Evolutionary conservation across 305 asterid genomes (phyloP).

Genomic region (Fraxinus floribunda): DNA sequence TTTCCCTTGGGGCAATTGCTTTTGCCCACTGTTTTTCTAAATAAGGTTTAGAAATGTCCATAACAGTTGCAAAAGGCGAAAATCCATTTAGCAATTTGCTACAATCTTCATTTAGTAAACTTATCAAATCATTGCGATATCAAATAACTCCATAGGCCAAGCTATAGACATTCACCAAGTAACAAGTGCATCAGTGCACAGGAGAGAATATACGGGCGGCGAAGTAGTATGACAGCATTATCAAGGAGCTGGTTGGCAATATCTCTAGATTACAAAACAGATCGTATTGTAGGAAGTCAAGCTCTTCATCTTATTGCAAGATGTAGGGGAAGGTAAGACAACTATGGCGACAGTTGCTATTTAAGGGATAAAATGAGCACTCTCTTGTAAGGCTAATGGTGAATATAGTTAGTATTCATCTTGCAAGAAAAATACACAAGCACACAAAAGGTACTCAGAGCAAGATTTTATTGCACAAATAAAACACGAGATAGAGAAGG

Average conservation of each 20-base stretch:
- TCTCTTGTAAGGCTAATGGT: not conserved
- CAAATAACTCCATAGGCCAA: not conserved
- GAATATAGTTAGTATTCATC: not conserved
- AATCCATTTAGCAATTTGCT: not conserved
- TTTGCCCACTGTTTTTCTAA: not conserved
- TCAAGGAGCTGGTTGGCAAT: not conserved
- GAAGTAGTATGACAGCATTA: not conserved
- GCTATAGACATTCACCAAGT: not conserved
- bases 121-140: not conserved
- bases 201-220: not conserved
- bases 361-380: not conserved
- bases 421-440: constrained; percentile 6
- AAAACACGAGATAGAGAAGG: not conserved
- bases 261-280: not conserved
- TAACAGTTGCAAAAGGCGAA: not conserved
- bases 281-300: not conserved
- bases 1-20: not conserved
- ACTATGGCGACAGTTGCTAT: not conserved
- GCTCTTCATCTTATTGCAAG: not conserved
- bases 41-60: not conserved
- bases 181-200: not conserved
- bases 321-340: not conserved
- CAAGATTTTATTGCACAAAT: not conserved
- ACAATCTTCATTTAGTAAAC: not conserved
- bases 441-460: not conserved